Evolutionary conservation across 2,329 filamentous ascomycete species (phyloP).

Genomic region (Chaetomium sp.): DNA sequence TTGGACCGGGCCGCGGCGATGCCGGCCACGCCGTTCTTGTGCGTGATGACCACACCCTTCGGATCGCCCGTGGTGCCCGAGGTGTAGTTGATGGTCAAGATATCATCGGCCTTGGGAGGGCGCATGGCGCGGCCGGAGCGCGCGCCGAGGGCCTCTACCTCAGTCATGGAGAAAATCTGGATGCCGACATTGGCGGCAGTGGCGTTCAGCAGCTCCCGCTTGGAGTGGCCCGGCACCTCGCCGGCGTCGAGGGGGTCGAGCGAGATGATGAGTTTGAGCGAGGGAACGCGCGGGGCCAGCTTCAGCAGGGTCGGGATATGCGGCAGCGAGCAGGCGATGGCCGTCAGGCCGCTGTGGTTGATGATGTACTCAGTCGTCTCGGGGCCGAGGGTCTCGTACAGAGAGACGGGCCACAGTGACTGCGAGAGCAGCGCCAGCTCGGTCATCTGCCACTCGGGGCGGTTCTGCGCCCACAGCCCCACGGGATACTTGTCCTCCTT

Average conservation of each 20-base stretch:
- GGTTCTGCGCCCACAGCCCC: slow-evolving; percentile 84
- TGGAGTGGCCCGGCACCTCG: slow-evolving; percentile 76
- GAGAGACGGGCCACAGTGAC: slow-evolving; percentile 83
- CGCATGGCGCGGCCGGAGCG: slow-evolving; percentile 69
- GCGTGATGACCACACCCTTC: slow-evolving; percentile 82
- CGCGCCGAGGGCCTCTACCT: slow-evolving; percentile 81
- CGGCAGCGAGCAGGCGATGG: slow-evolving; percentile 75
- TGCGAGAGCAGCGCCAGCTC: slow-evolving; percentile 88
- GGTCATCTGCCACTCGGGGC: slow-evolving; percentile 85
- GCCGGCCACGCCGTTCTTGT: slow-evolving; percentile 77
- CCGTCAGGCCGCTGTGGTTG: slow-evolving; percentile 78
- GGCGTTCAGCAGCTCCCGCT: slow-evolving; percentile 73
- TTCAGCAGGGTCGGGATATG: slow-evolving; percentile 83
- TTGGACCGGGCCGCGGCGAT: slow-evolving; percentile 63
- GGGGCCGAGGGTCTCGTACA: slow-evolving; percentile 94
- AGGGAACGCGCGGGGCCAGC: slow-evolving; percentile 73
- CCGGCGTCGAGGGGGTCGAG: slow-evolving; percentile 81
- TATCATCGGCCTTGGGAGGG: slow-evolving; percentile 72
- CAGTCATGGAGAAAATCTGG: slow-evolving; percentile 73
- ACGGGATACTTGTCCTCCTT: slow-evolving; percentile 69
- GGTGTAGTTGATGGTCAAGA: slow-evolving; percentile 89
- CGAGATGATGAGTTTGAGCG: slow-evolving; percentile 83
- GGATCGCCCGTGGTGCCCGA: slow-evolving; percentile 82
- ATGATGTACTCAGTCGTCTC: slow-evolving; percentile 94
- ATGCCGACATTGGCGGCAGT: slow-evolving; percentile 76